Evolutionary conservation across 441 rosid genomes (phyloP).

Genomic region (Hypseocharis bilobata): DNA sequence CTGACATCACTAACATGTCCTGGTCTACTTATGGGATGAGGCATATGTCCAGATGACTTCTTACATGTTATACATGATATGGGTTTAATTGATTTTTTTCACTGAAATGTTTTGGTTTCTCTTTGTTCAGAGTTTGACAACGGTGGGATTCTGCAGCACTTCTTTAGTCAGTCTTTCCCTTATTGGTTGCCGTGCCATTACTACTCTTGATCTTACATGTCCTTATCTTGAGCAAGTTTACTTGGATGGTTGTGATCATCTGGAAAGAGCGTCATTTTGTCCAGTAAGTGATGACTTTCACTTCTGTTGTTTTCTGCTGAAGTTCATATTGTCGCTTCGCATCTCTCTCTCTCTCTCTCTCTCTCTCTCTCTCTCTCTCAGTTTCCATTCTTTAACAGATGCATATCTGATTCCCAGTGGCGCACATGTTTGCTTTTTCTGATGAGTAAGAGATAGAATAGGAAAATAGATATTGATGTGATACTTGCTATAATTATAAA

Average conservation of each 20-base stretch:
- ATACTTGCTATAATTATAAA: no score
- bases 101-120: background rate
- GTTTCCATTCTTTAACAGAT: background rate
- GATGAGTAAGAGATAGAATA: no score
- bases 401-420: background rate
- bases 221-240: conserved; percentile 70
- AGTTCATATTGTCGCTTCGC: background rate
- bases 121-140: conserved; percentile 66
- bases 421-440: no score
- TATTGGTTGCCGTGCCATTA: conserved; percentile 80
- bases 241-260: conserved; percentile 95
- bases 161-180: conserved; percentile 80
- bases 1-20: background rate
- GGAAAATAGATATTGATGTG: no score
- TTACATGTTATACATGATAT: background rate
- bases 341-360: background rate
- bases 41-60: background rate
- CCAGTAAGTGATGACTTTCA: conserved; percentile 53
- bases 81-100: conserved; percentile 9
- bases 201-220: conserved; percentile 64
- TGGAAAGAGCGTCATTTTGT: conserved; percentile 71
- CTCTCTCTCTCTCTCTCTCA: background rate
- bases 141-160: conserved; percentile 59
- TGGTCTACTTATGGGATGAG: no score
- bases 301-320: background rate